Conservation (phyloP, 805 yeast species). For the Tetrapisispora pingtungensis region DNA sequence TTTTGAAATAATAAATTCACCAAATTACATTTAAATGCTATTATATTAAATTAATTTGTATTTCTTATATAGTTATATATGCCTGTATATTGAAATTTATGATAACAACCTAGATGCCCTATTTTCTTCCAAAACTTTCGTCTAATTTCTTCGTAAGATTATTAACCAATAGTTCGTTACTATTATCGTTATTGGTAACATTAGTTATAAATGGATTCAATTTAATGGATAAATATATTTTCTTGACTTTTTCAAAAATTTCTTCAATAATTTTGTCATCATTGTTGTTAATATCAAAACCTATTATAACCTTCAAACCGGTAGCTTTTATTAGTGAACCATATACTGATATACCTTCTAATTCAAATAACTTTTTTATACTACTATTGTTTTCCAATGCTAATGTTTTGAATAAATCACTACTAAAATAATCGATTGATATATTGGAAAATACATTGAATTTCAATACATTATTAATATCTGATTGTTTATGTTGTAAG, state of each 20-base stretch:
- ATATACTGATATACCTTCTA: slow-evolving; percentile 25
- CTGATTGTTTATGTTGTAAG: slow-evolving; percentile 9
- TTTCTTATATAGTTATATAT: too few relatives aligned
- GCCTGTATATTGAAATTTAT: background rate
- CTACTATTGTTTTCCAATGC: slow-evolving; percentile 10
- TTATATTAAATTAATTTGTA: too few relatives aligned
- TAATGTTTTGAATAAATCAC: slow-evolving; percentile 12
- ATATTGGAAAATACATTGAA: slow-evolving; percentile 27
- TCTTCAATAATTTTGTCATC: slow-evolving; percentile 10
- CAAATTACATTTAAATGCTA: background rate
- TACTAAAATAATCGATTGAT: slow-evolving; percentile 26
- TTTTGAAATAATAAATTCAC: too few relatives aligned
- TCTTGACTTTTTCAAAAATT: slow-evolving; percentile 17
- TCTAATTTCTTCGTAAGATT: slow-evolving; percentile 13
- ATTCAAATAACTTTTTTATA: slow-evolving; percentile 18
- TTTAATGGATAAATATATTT: slow-evolving; percentile 18
- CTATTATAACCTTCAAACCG: slow-evolving; percentile 24
- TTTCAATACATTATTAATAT: slow-evolving; percentile 18
- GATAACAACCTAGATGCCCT: too few relatives aligned
- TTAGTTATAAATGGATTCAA: slow-evolving; percentile 19
- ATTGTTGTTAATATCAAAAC: slow-evolving; percentile 11
- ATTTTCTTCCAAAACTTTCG: slow-evolving; percentile 3
- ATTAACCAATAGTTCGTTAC: slow-evolving; percentile 8
- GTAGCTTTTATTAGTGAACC: slow-evolving; percentile 23
- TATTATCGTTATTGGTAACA: background rate